Conservation (phyloP, 441 rosid genomes). For the Populus hybrid region DNA sequence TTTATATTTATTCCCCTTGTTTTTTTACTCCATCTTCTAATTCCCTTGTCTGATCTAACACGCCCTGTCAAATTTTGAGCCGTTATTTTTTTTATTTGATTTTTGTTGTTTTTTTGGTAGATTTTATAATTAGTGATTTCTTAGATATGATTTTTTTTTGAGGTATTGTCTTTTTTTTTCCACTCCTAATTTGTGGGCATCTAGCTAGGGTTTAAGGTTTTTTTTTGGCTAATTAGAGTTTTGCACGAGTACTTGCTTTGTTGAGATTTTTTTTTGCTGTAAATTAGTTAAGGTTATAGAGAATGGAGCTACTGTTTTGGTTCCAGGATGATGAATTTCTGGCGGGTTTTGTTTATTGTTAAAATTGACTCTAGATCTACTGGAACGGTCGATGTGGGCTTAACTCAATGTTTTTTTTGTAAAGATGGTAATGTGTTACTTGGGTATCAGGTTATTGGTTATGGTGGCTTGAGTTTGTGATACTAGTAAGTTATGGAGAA, state of each 20-base stretch:
- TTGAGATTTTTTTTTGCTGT: not conserved
- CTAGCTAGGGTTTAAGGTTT: conserved; percentile 28
- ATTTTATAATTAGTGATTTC: not conserved
- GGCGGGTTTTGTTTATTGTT: not conserved
- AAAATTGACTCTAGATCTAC: not conserved
- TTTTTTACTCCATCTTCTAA: not conserved
- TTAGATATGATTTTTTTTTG: not conserved
- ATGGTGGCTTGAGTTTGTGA: conserved; percentile 24
- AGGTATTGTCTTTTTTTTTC: not conserved
- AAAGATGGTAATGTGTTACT: not conserved
- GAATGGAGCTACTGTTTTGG: not conserved
- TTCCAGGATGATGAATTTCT: not conserved
- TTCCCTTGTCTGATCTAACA: not conserved
- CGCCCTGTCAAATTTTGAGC: not conserved
- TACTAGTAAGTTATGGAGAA: not conserved
- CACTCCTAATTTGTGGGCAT: conserved; percentile 11
- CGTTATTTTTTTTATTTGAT: not conserved
- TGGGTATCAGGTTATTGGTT: conserved; percentile 24
- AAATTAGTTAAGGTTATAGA: not conserved
- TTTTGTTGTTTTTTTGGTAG: not conserved
- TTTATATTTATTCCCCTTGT: too few relatives aligned
- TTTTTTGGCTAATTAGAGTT: conserved; percentile 1
- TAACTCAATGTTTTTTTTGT: not conserved
- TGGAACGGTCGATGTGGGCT: not conserved
- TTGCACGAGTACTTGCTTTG: not conserved